A percentile compares a stretch with the other conserved stretches of the same genome.
Conservation (phyloP, 2,329 filamentous ascomycete species). For the Eutypa lata region DNA sequence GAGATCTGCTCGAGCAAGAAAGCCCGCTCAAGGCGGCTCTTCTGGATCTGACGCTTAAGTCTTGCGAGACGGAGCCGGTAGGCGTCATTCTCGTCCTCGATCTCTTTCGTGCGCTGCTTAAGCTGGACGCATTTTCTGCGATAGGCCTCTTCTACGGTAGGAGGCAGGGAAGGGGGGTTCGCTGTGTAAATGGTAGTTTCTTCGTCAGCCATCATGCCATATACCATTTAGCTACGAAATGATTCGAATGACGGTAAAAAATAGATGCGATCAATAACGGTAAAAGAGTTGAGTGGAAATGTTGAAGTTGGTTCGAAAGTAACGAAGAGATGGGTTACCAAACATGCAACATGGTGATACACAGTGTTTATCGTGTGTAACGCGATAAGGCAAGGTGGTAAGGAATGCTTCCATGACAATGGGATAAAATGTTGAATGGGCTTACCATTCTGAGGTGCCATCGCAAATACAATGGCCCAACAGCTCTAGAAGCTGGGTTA, state of each 20-base stretch:
- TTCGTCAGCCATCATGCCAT: slow-evolving; percentile 34
- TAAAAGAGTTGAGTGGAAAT: background rate
- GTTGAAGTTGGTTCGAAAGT: no score
- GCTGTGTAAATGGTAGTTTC: slow-evolving; percentile 29
- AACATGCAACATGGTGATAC: no score
- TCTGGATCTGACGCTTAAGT: slow-evolving; percentile 81
- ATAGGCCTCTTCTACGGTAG: slow-evolving; percentile 93
- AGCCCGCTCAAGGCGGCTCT: slow-evolving; percentile 83
- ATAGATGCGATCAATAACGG: background rate
- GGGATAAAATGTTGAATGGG: slow-evolving; percentile 2
- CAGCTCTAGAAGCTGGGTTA: no score
- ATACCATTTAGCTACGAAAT: background rate
- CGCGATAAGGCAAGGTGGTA: no score
- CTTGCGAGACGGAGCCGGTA: slow-evolving; percentile 75
- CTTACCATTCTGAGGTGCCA: slow-evolving; percentile 29
- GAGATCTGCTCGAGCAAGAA: slow-evolving; percentile 71
- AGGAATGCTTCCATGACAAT: background rate
- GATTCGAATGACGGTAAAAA: background rate
- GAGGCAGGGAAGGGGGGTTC: slow-evolving; percentile 65
- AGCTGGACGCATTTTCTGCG: slow-evolving; percentile 94
- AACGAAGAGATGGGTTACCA: no score
- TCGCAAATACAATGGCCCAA: slow-evolving; percentile 6
- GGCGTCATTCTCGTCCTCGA: slow-evolving; percentile 87
- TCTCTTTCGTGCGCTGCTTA: slow-evolving; percentile 85
- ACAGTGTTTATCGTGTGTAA: no score